Evolutionary conservation across 208 protist species (phyloP), one percentile per base, ranked within the genome.

Genomic region (Leishmania martiniquensis): DNA sequence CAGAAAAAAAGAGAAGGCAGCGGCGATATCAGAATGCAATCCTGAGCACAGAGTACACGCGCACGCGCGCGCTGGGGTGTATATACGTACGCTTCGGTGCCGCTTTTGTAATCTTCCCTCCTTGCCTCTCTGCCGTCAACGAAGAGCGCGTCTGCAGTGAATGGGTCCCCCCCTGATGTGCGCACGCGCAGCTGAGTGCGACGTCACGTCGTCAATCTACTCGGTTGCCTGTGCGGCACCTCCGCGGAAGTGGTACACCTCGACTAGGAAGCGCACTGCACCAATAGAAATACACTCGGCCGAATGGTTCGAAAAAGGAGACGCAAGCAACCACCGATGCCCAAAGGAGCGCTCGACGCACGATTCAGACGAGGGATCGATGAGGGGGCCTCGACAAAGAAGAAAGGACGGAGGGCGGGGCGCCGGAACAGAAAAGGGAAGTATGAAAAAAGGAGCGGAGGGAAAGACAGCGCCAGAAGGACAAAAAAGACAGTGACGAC

Each of bases 341-440:
- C 9, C 4, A 42, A 20, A 66, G 60, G n/a, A n/a, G n/a, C n/a
- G n/a, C n/a, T n/a, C n/a, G n/a, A n/a, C n/a, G n/a, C n/a, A n/a
- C 34, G 60, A 25, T 20, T 15, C 76, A 12, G 12, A 49, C 32
- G 52, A 82, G 34, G 39, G 47, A 49, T 17, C 25, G 15, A 37
- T 47, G 42, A 73, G 29, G 37, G 59, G 32, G 29, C 55, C 59
- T 15, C 65, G 45, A 73, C 60, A 74, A 73, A 59, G 47, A 68
- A 52, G 70, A 76, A 37, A 25, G 45, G 68, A 34, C 51, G 15
- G 22, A 37, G 42, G 49, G 45, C 70, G 55, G 57, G 66, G 68
- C 70, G n/a, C 37, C 45, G 66, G 7, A 75, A 4, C 1, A 77
- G 47, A 10, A 47, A 37, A 45, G 72, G 15, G 39, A 15, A 12